phyloP scores from a whole-genome alignment of 208 protist genomes.

The Leishmania aethiopica region DNA sequence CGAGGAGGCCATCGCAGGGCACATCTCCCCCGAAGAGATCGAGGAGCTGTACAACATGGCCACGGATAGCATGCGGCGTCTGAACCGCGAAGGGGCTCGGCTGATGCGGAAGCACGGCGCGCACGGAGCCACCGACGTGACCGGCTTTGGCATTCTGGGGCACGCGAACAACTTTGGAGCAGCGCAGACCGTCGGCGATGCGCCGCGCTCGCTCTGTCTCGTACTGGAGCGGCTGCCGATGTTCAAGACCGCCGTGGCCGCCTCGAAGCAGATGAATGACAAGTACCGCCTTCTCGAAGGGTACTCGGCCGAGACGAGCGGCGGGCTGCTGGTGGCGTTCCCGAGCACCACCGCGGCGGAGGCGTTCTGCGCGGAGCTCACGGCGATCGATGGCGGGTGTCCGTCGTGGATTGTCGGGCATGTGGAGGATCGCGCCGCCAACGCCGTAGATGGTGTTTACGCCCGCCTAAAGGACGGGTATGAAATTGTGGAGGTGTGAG shows the following conservation, averaged over 20 bases:
- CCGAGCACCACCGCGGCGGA: conserved; percentile 52
- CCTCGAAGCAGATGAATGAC: conserved; percentile 75
- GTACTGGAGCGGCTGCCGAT: conserved; percentile 90
- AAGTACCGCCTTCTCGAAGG: conserved; percentile 92
- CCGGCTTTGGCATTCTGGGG: conserved; percentile 97
- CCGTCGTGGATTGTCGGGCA: conserved; percentile 90
- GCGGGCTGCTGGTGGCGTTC: conserved; percentile 93
- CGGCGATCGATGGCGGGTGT: conserved; percentile 63
- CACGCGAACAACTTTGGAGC: conserved; percentile 94
- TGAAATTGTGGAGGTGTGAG: conserved; percentile 67
- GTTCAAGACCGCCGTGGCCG: conserved; percentile 76
- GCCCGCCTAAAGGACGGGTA: conserved; percentile 55
- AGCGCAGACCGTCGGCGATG: conserved; percentile 56
- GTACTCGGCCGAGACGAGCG: conserved; percentile 95
- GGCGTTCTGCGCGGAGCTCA: conserved; percentile 68
- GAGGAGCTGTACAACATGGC: conserved; percentile 77
- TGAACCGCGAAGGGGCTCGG: conserved; percentile 88
- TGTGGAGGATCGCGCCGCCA: conserved; percentile 36
- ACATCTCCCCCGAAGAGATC: conserved; percentile 73
- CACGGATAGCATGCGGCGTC: conserved; percentile 83
- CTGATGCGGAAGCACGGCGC: conserved; percentile 90
- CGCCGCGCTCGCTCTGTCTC: conserved; percentile 53
- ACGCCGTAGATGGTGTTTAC: conserved; percentile 32
- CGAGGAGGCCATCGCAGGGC: conserved; percentile 58
- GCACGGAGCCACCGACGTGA: conserved; percentile 96